Percentiles rank a stretch among this genome's conserved stretches.
These are phyloP conservation scores for Citrus medica DNA, from an alignment of 345 rosid species.

Conservation along the genomic window DNA sequence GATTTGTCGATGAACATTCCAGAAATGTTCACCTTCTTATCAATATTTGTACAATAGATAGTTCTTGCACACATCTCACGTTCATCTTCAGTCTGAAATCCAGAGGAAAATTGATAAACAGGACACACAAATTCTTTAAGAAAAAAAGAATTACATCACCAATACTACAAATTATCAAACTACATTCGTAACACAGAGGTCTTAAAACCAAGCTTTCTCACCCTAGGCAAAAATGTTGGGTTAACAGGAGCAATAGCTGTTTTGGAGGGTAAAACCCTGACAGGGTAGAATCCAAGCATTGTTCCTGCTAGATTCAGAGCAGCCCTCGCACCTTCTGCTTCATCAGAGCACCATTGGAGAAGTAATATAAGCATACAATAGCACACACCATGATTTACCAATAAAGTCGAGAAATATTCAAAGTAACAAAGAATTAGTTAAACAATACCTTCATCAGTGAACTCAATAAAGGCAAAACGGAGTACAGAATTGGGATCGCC, in stretches of 20 bases:
- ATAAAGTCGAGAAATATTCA: not conserved
- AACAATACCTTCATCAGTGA: slow-evolving; percentile 79
- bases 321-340: slow-evolving; percentile 71
- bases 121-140: not conserved
- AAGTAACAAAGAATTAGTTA: not conserved
- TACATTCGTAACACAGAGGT: not conserved
- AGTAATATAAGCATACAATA: slow-evolving; percentile 1
- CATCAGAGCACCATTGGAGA: slow-evolving; percentile 19
- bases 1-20: not conserved
- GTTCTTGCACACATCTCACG: slow-evolving; percentile 96
- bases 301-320: slow-evolving; percentile 80
- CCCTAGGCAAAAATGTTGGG: slow-evolving; percentile 93
- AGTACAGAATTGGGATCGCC: slow-evolving; percentile 96
- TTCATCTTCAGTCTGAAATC: slow-evolving; percentile 72
- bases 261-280: slow-evolving; percentile 86
- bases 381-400: not conserved
- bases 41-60: slow-evolving; percentile 89
- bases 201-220: slow-evolving; percentile 24
- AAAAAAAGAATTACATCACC: not conserved
- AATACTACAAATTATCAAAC: not conserved
- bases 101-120: slow-evolving; percentile 9
- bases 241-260: slow-evolving; percentile 97
- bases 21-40: slow-evolving; percentile 61
- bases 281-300: slow-evolving; percentile 87
- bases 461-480: slow-evolving; percentile 93